These are phyloP conservation scores for Petunia hybrid DNA, from an alignment of 305 asterid genomes.

Conservation along the genomic window DNA sequence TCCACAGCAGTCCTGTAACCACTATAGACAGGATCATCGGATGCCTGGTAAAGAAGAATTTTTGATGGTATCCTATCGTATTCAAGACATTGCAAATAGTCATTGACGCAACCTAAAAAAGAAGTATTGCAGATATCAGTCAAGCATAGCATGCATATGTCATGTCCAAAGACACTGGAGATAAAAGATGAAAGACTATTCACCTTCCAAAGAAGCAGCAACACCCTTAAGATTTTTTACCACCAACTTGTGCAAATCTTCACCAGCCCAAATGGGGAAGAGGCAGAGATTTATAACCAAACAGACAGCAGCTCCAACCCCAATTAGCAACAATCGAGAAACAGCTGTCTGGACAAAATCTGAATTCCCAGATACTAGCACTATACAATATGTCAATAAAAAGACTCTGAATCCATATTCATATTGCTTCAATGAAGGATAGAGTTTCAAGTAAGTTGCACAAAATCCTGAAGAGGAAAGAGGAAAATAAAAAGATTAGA, in stretches of 20 bases:
- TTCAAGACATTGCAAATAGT: constrained; percentile 72
- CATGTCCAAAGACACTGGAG: constrained; percentile 15
- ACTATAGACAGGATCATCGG: constrained; percentile 90
- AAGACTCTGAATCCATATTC: constrained; percentile 93
- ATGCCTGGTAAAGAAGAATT: constrained; percentile 81
- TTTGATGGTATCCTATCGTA: constrained; percentile 88
- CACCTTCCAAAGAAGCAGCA: constrained; percentile 85
- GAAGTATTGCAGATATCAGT: constrained; percentile 31
- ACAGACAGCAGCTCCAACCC: constrained; percentile 78
- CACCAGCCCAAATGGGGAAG: constrained; percentile 98
- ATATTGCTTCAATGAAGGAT: constrained; percentile 86
- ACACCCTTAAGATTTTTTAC: constrained; percentile 80
- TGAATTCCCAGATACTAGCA: constrained; percentile 74
- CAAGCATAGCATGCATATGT: constrained; percentile 27
- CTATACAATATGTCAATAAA: constrained; percentile 81
- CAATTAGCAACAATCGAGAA: constrained; percentile 72
- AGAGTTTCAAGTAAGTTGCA: constrained; percentile 74
- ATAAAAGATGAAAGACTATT: background rate
- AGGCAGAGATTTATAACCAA: constrained; percentile 69
- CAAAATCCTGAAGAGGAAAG: constrained; percentile 46
- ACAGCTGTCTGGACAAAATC: constrained; percentile 69
- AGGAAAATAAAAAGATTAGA: background rate
- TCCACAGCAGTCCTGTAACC: constrained; percentile 82
- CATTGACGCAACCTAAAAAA: constrained; percentile 70
- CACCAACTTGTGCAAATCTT: constrained; percentile 90